These are phyloP conservation scores for Rhizophora mangle DNA, from an alignment of 345 rosid genomes.

Conservation along the genomic window DNA sequence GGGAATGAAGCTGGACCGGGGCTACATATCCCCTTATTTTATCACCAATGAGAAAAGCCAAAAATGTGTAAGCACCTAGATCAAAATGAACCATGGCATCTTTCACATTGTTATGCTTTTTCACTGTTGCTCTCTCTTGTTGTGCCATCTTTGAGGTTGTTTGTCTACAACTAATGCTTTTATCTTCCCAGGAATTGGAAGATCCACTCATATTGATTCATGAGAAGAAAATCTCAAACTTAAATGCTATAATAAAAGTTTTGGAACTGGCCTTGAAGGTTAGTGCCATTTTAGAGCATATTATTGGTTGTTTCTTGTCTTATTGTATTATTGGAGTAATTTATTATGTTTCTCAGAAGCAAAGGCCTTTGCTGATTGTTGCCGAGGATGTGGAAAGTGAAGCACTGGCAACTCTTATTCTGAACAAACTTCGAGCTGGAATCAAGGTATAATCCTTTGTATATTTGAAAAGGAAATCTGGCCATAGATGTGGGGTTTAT, in stretches of 20 bases:
- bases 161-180: not conserved
- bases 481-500: not conserved
- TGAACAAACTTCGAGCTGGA: constrained; percentile 95
- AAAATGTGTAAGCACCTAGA: constrained; percentile 65
- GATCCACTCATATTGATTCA: constrained; percentile 92
- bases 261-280: constrained; percentile 92
- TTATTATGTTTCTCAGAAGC: constrained; percentile 42
- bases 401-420: constrained; percentile 78
- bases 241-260: constrained; percentile 70
- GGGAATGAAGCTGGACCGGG: constrained; percentile 97
- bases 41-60: constrained; percentile 83
- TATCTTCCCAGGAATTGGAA: constrained; percentile 65
- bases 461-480: not conserved
- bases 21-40: constrained; percentile 94
- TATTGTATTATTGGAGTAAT: constrained; percentile 4
- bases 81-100: not conserved
- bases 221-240: constrained; percentile 84
- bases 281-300: not conserved
- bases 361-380: constrained; percentile 78
- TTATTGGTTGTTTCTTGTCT: not conserved
- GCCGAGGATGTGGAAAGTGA: constrained; percentile 96
- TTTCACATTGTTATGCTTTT: not conserved
- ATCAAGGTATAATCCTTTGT: constrained; percentile 53
- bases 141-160: not conserved
- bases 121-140: not conserved